phyloP scores from a whole-genome alignment of 108 stramenopile genomes.

The Skeletonema costatum region DNA sequence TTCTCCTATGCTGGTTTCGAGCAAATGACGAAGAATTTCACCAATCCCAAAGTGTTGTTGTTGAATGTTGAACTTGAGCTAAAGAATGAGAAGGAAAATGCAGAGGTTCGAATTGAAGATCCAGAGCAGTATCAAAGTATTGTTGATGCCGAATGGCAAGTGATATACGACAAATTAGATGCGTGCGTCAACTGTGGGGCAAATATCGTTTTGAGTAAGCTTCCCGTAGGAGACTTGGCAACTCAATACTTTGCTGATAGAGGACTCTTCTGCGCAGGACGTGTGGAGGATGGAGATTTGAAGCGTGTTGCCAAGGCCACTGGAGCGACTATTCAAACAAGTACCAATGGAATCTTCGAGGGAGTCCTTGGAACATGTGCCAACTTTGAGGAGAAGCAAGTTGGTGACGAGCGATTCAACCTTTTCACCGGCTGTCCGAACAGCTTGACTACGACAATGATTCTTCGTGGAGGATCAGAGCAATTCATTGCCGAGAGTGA shows the following conservation, averaged over 20 bases:
- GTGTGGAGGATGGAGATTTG: conserved; percentile 95
- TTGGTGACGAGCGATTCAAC: conserved; percentile 98
- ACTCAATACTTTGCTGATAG: conserved; percentile 99
- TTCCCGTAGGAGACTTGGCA: conserved; percentile 98
- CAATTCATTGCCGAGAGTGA: conserved; percentile 99
- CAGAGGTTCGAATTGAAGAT: conserved; percentile 97
- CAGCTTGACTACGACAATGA: conserved; percentile 92
- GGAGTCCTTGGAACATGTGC: conserved; percentile 92
- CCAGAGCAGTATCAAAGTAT: conserved; percentile 97
- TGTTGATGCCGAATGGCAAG: conserved; percentile 99
- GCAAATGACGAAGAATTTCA: conserved; percentile 98
- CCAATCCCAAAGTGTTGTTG: conserved; percentile 89
- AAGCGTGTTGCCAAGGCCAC: conserved; percentile 97
- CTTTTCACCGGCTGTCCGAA: conserved; percentile 95
- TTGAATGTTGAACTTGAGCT: conserved; percentile 99
- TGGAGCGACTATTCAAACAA: conserved; percentile 91
- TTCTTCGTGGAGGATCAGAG: conserved; percentile 96
- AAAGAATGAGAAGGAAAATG: conserved; percentile 99
- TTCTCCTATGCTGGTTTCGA: conserved; percentile 99
- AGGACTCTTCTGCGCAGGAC: conserved; percentile 97
- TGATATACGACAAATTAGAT: conserved; percentile 98
- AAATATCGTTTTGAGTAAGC: conserved; percentile 95
- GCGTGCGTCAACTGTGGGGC: conserved; percentile 92
- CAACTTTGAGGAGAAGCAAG: conserved; percentile 93
- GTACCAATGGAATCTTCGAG: conserved; percentile 76